Evolutionary conservation across 164 flowering plant genomes (phyloP).

Genomic region (Stephania japonica): DNA sequence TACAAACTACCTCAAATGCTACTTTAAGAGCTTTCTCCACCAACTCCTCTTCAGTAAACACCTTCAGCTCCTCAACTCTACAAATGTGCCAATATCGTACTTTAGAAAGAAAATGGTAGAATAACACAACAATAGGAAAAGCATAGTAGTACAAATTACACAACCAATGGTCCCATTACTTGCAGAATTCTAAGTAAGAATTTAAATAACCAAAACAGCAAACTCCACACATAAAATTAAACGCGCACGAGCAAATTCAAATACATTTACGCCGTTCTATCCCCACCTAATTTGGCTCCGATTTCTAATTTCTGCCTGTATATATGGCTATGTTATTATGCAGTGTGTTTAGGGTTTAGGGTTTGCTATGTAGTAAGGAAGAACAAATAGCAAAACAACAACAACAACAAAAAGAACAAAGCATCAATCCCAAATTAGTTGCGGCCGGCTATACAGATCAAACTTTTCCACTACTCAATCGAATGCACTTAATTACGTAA

Average conservation of each 20-base stretch:
- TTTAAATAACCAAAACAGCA: neutral
- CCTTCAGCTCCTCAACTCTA: conserved; percentile 69
- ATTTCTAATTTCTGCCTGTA: too few species aligned
- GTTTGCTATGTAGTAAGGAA: too few species aligned
- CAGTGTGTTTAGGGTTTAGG: too few species aligned
- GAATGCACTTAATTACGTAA: too few species aligned
- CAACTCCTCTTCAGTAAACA: conserved; percentile 58
- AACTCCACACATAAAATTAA: neutral
- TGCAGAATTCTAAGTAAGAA: neutral
- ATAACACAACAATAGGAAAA: neutral
- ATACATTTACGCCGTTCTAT: neutral
- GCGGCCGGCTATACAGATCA: too few species aligned
- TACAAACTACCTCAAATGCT: conserved; percentile 48
- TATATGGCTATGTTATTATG: too few species aligned
- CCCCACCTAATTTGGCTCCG: neutral
- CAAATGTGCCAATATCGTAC: neutral
- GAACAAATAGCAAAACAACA: neutral
- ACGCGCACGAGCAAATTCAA: neutral
- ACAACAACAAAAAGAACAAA: too few species aligned
- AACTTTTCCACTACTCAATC: too few species aligned
- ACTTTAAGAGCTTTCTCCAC: conserved; percentile 57
- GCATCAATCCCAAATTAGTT: too few species aligned
- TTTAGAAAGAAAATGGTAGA: neutral
- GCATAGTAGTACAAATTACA: neutral
- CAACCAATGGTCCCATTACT: neutral